Conservation (phyloP, 2,329 filamentous ascomycete genomes). For the Colletotrichum tropicicola region DNA sequence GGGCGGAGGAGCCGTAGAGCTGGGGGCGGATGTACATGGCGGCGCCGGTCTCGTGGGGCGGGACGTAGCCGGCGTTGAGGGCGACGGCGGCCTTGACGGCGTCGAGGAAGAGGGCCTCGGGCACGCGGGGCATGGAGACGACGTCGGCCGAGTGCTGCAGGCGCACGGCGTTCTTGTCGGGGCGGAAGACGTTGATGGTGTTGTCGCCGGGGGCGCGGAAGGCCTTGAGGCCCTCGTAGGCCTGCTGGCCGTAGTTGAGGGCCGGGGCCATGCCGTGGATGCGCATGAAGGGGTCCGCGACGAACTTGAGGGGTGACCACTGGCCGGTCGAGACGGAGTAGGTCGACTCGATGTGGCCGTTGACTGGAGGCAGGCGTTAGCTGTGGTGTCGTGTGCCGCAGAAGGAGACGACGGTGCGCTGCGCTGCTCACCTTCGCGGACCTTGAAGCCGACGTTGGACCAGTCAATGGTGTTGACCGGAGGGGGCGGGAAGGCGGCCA, state of each 20-base stretch:
- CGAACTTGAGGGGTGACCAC: slow-evolving; percentile 83
- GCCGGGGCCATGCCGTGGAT: slow-evolving; percentile 96
- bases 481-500: slow-evolving; percentile 76
- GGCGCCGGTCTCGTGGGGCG: slow-evolving; percentile 86
- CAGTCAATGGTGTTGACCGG: slow-evolving; percentile 89
- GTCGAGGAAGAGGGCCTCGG: slow-evolving; percentile 77
- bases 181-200: slow-evolving; percentile 86
- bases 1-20: slow-evolving; percentile 86
- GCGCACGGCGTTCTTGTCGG: slow-evolving; percentile 82
- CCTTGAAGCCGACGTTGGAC: slow-evolving; percentile 90
- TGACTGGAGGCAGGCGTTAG: slow-evolving; percentile 64
- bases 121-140: slow-evolving; percentile 84
- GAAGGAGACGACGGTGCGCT: background rate
- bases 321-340: slow-evolving; percentile 78
- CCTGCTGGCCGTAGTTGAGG: slow-evolving; percentile 97
- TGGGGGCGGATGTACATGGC: slow-evolving; percentile 93
- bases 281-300: slow-evolving; percentile 83
- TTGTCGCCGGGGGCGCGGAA: slow-evolving; percentile 80
- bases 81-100: slow-evolving; percentile 84
- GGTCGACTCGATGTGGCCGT: slow-evolving; percentile 91
- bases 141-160: slow-evolving; percentile 87
- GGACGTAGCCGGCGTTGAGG: slow-evolving; percentile 90
- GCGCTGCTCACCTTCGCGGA: slow-evolving; percentile 77
- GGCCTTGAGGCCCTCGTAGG: slow-evolving; percentile 98
- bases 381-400: background rate